Conservation (phyloP, 1,284 basidiomycete genomes). For the Boletellus deceptivus region DNA sequence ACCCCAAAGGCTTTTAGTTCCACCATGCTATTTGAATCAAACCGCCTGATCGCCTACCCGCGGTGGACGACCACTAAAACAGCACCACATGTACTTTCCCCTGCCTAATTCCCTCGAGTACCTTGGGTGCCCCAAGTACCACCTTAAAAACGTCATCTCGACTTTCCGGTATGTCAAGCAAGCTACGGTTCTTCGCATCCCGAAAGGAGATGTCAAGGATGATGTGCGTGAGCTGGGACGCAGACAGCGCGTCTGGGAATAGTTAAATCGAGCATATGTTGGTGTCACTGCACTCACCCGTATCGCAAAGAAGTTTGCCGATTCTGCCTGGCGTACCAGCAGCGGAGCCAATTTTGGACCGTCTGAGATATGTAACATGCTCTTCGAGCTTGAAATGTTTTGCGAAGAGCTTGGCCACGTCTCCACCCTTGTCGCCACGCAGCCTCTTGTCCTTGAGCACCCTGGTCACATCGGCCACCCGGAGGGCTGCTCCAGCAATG, state of each 20-base stretch:
- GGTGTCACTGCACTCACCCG: conserved; percentile 48
- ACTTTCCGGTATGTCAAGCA: conserved; percentile 81
- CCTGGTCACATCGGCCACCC: conserved; percentile 75
- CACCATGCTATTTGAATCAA: conserved; percentile 20
- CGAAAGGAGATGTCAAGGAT: conserved; percentile 70
- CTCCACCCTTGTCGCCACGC: conserved; percentile 74
- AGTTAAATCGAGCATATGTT: conserved; percentile 8
- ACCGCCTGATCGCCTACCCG: neutral
- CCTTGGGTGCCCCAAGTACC: conserved; percentile 59
- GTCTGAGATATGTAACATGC: conserved; percentile 71
- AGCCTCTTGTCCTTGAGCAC: conserved; percentile 65
- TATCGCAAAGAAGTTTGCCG: conserved; percentile 75
- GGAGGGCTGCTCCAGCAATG: conserved; percentile 72
- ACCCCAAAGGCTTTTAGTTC: conserved; percentile 87
- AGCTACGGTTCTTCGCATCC: conserved; percentile 70
- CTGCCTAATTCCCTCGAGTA: conserved; percentile 60
- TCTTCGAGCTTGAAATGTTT: conserved; percentile 83
- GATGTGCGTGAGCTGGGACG: conserved; percentile 76
- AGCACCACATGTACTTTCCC: conserved; percentile 76
- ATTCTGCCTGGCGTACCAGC: conserved; percentile 82
- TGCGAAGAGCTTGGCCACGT: conserved; percentile 83
- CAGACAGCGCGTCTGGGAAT: conserved; percentile 59
- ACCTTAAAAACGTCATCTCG: conserved; percentile 77
- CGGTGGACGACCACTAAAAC: conserved; percentile 44
- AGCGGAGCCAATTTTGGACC: conserved; percentile 74